Evolutionary conservation across 2,329 filamentous ascomycete genomes (phyloP).

Genomic region (Stemphylium beticola): DNA sequence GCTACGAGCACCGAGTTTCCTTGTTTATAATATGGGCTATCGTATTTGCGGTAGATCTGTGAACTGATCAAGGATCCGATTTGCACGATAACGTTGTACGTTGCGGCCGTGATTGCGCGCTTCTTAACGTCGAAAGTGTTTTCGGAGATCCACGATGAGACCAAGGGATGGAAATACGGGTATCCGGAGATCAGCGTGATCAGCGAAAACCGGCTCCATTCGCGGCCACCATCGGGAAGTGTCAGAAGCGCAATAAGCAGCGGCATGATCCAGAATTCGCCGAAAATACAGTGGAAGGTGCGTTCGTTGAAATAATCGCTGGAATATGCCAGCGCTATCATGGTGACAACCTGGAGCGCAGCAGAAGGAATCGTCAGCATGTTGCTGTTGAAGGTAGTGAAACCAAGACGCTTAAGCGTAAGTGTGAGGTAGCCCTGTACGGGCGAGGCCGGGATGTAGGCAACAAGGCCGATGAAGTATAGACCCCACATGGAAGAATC

Average conservation of each 20-base stretch:
- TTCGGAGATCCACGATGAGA: constrained; percentile 66
- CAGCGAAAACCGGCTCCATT: constrained; percentile 49
- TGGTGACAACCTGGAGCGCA: constrained; percentile 58
- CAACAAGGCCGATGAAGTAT: constrained; percentile 56
- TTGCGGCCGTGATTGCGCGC: constrained; percentile 66
- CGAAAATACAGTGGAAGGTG: constrained; percentile 55
- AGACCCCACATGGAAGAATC: constrained; percentile 65
- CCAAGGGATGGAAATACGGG: constrained; percentile 61
- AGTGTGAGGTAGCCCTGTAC: constrained; percentile 50
- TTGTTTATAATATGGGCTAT: constrained; percentile 60
- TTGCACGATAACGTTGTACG: constrained; percentile 64
- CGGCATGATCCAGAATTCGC: constrained; percentile 52
- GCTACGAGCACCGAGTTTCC: constrained; percentile 61
- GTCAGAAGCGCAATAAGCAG: constrained; percentile 48
- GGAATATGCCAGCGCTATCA: constrained; percentile 52
- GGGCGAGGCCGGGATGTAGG: constrained; percentile 45
- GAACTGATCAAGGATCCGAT: constrained; percentile 48
- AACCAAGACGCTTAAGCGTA: constrained; percentile 48
- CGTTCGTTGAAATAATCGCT: constrained; percentile 60
- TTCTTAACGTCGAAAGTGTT: constrained; percentile 69
- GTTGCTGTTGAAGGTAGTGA: constrained; percentile 52
- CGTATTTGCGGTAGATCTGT: constrained; percentile 60
- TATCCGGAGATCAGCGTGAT: constrained; percentile 49
- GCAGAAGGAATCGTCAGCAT: constrained; percentile 52
- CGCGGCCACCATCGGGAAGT: constrained; percentile 41